Conservation (phyloP, 116 monocot genomes). For the Papilionanthe hybrid region DNA sequence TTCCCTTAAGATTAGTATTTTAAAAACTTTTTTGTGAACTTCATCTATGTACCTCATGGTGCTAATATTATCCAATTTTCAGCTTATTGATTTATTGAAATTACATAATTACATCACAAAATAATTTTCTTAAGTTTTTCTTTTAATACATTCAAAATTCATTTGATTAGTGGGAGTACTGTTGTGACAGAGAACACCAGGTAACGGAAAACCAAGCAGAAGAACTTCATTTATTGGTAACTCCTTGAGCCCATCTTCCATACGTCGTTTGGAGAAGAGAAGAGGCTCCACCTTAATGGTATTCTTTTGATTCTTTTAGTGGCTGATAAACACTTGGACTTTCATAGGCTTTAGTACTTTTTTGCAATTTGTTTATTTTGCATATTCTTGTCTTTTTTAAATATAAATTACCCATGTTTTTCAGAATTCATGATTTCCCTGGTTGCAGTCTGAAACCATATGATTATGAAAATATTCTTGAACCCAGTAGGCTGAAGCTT, state of each 20-base stretch:
- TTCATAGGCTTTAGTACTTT: too few relatives aligned
- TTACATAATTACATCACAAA: neutral
- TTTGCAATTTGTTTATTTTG: too few relatives aligned
- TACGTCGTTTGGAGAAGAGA: slow-evolving; percentile 42
- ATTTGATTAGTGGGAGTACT: neutral
- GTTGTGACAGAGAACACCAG: slow-evolving; percentile 29
- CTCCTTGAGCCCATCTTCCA: slow-evolving; percentile 20
- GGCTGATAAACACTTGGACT: too few relatives aligned
- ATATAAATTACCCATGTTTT: neutral
- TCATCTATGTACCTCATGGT: neutral
- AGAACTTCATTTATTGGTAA: slow-evolving; percentile 21
- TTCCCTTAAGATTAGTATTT: too few relatives aligned
- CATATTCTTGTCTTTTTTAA: neutral
- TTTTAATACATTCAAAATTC: neutral
- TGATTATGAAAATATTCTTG: neutral
- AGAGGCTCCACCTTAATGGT: slow-evolving; percentile 32
- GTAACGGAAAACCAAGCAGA: slow-evolving; percentile 32
- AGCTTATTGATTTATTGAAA: neutral
- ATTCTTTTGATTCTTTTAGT: neutral
- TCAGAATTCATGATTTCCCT: neutral
- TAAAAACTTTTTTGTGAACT: too few relatives aligned
- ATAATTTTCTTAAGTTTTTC: too few relatives aligned
- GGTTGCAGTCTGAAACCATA: neutral
- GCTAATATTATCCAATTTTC: neutral
- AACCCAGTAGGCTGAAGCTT: neutral